Evolutionary conservation across 352 stramenopile species (phyloP).

Genomic region (Pythium volutum): DNA sequence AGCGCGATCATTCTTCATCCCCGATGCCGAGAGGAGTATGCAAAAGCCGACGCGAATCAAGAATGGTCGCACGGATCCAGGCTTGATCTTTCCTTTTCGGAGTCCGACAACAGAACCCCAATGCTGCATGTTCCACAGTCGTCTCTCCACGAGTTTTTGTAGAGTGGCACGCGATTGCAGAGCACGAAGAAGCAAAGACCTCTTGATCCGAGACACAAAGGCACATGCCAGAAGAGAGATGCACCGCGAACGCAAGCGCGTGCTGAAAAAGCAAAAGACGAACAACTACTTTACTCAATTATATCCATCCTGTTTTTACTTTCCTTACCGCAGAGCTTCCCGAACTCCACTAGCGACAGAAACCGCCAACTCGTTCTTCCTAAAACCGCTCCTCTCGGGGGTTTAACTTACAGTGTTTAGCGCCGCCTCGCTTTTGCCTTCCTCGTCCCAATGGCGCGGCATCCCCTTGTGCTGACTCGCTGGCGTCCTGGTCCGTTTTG

Average conservation of each 20-base stretch:
- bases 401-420: neutral
- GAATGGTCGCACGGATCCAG: neutral
- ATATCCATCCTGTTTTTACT: neutral
- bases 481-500: constrained; percentile 13
- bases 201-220: neutral
- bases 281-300: neutral
- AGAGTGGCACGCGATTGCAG: neutral
- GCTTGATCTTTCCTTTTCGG: neutral
- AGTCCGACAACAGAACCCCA: neutral
- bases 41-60: neutral
- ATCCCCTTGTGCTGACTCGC: neutral
- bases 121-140: neutral
- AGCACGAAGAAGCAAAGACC: neutral
- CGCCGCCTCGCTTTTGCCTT: neutral
- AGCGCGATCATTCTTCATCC: neutral
- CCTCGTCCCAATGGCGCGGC: neutral
- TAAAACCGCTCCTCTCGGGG: too few species aligned
- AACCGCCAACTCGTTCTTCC: neutral
- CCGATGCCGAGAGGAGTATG: neutral
- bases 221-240: neutral
- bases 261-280: neutral
- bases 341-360: neutral
- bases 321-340: neutral
- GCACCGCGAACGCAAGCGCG: neutral
- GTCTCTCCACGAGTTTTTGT: neutral